Evolutionary conservation across 306 rosid genomes (phyloP).

Genomic region (Hippophae gyantsensis): DNA sequence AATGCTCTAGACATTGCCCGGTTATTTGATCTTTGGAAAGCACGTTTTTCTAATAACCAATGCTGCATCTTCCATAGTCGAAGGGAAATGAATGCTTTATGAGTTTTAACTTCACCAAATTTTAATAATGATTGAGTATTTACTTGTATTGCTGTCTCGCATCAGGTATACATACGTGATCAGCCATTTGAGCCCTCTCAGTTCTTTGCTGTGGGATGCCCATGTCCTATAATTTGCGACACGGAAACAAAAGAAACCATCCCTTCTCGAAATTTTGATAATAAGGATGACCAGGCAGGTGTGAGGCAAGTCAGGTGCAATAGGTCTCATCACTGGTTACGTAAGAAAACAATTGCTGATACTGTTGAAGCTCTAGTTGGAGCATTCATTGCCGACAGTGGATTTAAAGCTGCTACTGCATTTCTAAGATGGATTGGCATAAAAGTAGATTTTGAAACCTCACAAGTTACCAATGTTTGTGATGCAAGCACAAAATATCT

Average conservation of each 20-base stretch:
- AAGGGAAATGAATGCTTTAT: too few relatives aligned
- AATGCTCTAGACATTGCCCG: too few relatives aligned
- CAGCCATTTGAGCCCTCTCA: slow-evolving; percentile 60
- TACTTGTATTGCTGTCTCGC: background rate
- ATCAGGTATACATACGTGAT: slow-evolving; percentile 80
- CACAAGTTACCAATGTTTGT: slow-evolving; percentile 50
- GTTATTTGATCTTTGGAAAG: too few relatives aligned
- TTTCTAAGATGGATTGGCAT: slow-evolving; percentile 89
- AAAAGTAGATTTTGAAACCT: slow-evolving; percentile 54
- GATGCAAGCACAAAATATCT: slow-evolving; percentile 46
- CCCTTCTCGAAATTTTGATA: slow-evolving; percentile 32
- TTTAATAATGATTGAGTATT: too few relatives aligned
- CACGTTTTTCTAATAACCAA: too few relatives aligned
- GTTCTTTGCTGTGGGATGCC: slow-evolving; percentile 72
- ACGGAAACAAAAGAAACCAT: slow-evolving; percentile 40
- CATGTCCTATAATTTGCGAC: slow-evolving; percentile 53
- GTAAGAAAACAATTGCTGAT: slow-evolving; percentile 70
- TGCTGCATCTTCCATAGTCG: too few relatives aligned
- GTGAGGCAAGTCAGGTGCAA: slow-evolving; percentile 41
- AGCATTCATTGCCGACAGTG: slow-evolving; percentile 87
- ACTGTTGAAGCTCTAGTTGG: slow-evolving; percentile 95
- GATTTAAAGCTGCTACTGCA: slow-evolving; percentile 77
- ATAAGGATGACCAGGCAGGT: slow-evolving; percentile 19
- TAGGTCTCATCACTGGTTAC: slow-evolving; percentile 85
- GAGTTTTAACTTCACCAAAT: too few relatives aligned